Evolutionary conservation across 179 eudicot species (phyloP), one percentile per base, ranked within the genome.

Genomic region (Spergularia azorica): DNA sequence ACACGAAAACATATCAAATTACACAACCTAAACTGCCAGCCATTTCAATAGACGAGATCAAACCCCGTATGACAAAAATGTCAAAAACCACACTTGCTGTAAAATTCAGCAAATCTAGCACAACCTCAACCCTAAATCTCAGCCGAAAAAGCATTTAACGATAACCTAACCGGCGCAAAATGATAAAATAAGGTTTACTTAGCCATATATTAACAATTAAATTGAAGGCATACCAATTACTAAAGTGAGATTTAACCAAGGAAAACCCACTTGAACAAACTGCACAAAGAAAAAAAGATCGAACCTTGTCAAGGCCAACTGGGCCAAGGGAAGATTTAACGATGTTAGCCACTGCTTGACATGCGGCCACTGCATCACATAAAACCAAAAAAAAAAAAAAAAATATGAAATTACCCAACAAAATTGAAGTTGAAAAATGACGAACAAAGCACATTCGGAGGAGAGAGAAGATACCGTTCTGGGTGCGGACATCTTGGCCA

Each of bases 251-350:
- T 46, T 46, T 46, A 9, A 46, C 9, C 50, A 1, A 55, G 11
- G 14, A 55, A 55, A 55, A 11, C 16, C n/a, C 58, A 55, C 16
- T 61, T 17, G 9, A 61, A 15, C 15, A 60, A 18, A 62, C 20
- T 63, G 26, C 73, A 63, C 1, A 67, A 18, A 20, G n/a, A 10
- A 10, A 5, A 9, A 66, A 9, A 9, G 20, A 75, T 67, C 74
- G 70, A 77, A 95, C 99, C 99, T 93, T 95, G 86, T 93, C 99
- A 1, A 95, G 92, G 46, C 99, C 99, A 75, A 95, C 99, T 0
- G 99, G 99, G 10, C 99, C 99, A 68, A 95, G 97, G 6, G 99
- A 93, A 5, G 99, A 88, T 84, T 95, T 95, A 20, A 95, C 98
- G 43, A 95, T 93, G 63, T 95, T 93, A 4, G 98, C 91, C 4